phyloP scores from a whole-genome alignment of 306 rosid genomes.

The Prunus mume region DNA sequence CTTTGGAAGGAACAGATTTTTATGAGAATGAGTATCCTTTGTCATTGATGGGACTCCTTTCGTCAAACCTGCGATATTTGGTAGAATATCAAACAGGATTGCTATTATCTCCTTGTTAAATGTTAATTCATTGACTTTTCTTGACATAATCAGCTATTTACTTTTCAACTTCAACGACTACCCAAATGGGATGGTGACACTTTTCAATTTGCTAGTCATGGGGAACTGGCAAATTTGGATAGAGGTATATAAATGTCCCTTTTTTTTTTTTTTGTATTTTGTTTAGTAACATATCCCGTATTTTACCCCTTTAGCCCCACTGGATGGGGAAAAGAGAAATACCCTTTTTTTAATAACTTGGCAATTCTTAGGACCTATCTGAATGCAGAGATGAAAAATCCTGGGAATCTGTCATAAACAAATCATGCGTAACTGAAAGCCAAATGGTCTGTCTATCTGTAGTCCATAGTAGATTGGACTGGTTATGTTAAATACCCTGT shows the following conservation, averaged over 20 bases:
- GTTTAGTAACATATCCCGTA: not conserved
- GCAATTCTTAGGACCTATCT: not conserved
- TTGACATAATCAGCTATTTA: slow-evolving; percentile 80
- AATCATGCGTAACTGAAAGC: not conserved
- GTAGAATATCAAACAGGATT: not conserved
- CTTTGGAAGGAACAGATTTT: slow-evolving; percentile 66
- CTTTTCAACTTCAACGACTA: slow-evolving; percentile 92
- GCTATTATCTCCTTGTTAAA: not conserved
- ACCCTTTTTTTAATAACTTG: not conserved
- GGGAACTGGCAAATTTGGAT: slow-evolving; percentile 79
- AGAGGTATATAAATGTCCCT: slow-evolving; percentile 54
- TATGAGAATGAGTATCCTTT: slow-evolving; percentile 88
- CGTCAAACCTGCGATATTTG: not conserved
- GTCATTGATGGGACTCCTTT: not conserved
- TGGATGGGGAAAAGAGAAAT: not conserved
- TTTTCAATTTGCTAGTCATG: slow-evolving; percentile 87
- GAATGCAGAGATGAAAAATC: not conserved
- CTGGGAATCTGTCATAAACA: not conserved
- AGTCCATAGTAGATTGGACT: not conserved
- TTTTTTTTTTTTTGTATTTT: not conserved
- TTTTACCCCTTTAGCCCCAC: not conserved
- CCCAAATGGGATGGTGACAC: slow-evolving; percentile 98
- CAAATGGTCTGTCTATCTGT: not conserved
- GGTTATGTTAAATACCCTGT: not conserved
- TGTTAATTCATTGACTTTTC: slow-evolving; percentile 32